A percentile compares a stretch with the other conserved stretches of the same genome.
These are phyloP conservation scores for Porcisia deanei DNA, from an alignment of 208 protist genomes.

Conservation along the genomic window DNA sequence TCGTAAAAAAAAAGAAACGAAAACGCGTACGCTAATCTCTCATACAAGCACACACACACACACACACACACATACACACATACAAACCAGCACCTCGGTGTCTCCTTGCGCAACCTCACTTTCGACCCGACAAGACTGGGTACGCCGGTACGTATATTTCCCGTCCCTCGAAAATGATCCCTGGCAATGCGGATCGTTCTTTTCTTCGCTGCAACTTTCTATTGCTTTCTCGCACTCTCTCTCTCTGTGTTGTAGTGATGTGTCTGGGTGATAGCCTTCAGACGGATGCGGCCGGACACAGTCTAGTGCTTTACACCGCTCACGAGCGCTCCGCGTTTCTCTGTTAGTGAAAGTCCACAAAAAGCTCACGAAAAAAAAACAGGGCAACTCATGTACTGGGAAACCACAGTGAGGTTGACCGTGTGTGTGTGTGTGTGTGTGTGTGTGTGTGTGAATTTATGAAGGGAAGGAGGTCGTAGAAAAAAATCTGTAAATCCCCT, in stretches of 20 bases:
- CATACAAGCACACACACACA: background rate
- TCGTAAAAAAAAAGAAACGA: background rate
- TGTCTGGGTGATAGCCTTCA: background rate
- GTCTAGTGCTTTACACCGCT: background rate
- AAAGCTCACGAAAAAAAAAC: background rate
- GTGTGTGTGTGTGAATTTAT: conserved; percentile 17
- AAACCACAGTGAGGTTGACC: background rate
- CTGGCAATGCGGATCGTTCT: background rate
- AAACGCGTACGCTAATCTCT: too few species aligned
- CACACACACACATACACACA: background rate
- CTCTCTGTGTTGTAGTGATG: background rate
- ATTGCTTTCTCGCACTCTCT: background rate
- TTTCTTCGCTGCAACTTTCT: too few species aligned
- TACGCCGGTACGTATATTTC: background rate
- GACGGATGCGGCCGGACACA: background rate
- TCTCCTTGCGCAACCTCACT: background rate
- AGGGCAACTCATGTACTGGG: too few species aligned
- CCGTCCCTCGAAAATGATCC: background rate
- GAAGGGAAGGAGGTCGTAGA: background rate
- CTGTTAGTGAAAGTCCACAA: background rate
- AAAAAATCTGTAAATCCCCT: background rate
- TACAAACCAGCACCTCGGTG: background rate
- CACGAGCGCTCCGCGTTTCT: background rate
- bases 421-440: conserved; percentile 6
- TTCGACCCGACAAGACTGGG: background rate